These are phyloP conservation scores for Physcomitrellopsis africana DNA, from an alignment of 225 moss, liverwort and hornwort species.

Conservation along the genomic window DNA sequence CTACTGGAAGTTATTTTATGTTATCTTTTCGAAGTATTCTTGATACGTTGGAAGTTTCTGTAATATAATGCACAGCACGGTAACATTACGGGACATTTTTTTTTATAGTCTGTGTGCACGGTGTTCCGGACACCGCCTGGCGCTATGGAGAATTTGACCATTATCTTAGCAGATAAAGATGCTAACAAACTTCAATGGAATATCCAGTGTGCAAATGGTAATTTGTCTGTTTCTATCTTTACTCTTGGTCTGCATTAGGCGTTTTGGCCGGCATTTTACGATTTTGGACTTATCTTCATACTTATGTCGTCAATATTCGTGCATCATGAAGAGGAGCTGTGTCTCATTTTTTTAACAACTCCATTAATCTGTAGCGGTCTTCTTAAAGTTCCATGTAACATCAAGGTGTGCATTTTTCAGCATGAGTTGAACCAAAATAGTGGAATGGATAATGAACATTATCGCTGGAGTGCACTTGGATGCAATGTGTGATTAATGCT, in stretches of 20 bases:
- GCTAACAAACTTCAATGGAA: conserved; percentile 91
- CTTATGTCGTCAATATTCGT: not conserved
- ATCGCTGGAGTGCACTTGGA: conserved; percentile 13
- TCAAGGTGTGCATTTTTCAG: conserved; percentile 2
- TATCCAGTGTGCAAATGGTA: conserved; percentile 86
- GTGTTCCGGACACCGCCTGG: conserved; percentile 93
- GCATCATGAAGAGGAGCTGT: not conserved
- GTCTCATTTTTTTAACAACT: not conserved
- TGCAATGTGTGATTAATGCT: conserved; percentile 4
- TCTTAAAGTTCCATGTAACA: conserved; percentile 15
- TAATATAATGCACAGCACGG: not conserved
- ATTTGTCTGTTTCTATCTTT: conserved; percentile 12
- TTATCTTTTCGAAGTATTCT: no score
- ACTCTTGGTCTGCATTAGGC: not conserved
- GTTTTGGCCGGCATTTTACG: not conserved
- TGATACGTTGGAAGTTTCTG: conserved; percentile 13
- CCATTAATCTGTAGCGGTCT: not conserved
- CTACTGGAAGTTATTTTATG: no score
- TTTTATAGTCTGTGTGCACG: conserved; percentile 81
- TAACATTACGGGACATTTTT: not conserved
- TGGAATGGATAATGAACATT: not conserved
- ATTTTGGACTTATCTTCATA: conserved; percentile 18
- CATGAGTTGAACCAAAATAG: conserved; percentile 17
- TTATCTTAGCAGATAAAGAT: conserved; percentile 65
- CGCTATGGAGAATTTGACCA: conserved; percentile 82